Base-by-base conservation (phyloP, 148 eudicot genomes). In the Euryodendron excelsum region DNA sequence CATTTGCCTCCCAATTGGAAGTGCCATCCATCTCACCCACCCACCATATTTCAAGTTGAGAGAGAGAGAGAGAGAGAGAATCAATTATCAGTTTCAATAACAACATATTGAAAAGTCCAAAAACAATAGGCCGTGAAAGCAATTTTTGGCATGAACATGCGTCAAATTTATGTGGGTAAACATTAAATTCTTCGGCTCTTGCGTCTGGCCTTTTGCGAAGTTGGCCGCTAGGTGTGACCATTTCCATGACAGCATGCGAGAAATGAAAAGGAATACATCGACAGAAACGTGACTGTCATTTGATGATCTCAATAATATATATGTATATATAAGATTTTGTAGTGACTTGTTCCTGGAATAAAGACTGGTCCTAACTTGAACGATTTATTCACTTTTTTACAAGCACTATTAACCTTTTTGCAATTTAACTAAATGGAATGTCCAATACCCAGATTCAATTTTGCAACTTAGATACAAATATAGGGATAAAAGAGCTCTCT, bases 11-110 rank as follows among this genome's bases (percentile, higher is more conserved):
- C 23, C 45, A 33, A 59, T 30, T 62, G 31, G 3, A 65, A 65
- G 72, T 69, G 73, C n/a, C 4, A 69, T 45, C 73, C 73, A 45
- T 69, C 73, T 69, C 73, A 67, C 28, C 50, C 72, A 67, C 72
- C 58, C 23, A 6, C 27, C 15, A 25, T 28, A 12, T 28, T 61
- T 61, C 0, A 56, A 56, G 6, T 18, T 56, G 53, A 55, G 60
- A 55, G 60, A 55, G 60, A 55, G 59, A 55, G 23, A 21, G 64
- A 60, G 63, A 60, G 64, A 23, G 64, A 60, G 30, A 60, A 60
- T 60, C 64, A 27, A 27, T 12, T 27, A 60, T 31, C 31, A 23
- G 30, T 60, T 60, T 60, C 64, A 9, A 27, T 9, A 25, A 60
- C 30, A 27, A 12, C 30, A 28, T 60, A 25, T 1, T 28, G 64